Percentiles rank a stretch among this genome's conserved stretches.
These are phyloP conservation scores for Xeromyces bisporus DNA, from an alignment of 495 filamentous ascomycete species.

Conservation along the genomic window DNA sequence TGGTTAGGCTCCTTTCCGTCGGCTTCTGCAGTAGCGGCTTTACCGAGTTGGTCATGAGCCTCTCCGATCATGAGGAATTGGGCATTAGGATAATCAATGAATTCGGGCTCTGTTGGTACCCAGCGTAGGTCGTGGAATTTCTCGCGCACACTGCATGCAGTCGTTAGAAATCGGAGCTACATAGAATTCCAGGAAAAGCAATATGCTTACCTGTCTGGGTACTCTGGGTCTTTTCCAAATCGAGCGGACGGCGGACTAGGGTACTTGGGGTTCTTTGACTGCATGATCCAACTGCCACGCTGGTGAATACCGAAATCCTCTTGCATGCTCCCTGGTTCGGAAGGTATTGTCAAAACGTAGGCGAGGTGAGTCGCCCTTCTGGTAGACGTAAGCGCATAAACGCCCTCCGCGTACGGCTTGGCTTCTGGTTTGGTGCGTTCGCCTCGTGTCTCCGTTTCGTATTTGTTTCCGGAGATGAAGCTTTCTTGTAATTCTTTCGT, in stretches of 20 bases:
- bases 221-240: slow-evolving; percentile 51
- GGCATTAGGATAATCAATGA: slow-evolving; percentile 61
- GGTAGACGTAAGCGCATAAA: slow-evolving; percentile 68
- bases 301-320: slow-evolving; percentile 53
- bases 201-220: slow-evolving; percentile 48
- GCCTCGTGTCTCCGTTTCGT: slow-evolving; percentile 62
- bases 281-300: slow-evolving; percentile 63
- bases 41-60: slow-evolving; percentile 38
- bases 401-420: slow-evolving; percentile 63
- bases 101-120: slow-evolving; percentile 55
- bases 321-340: slow-evolving; percentile 53
- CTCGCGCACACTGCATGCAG: slow-evolving; percentile 35
- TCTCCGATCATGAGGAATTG: slow-evolving; percentile 77
- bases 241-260: slow-evolving; percentile 44
- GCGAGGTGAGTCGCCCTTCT: slow-evolving; percentile 57
- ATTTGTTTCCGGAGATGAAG: slow-evolving; percentile 49
- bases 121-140: slow-evolving; percentile 62
- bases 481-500: slow-evolving; percentile 56
- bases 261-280: slow-evolving; percentile 63
- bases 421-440: slow-evolving; percentile 55
- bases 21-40: slow-evolving; percentile 43
- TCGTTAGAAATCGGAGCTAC: slow-evolving; percentile 1
- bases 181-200: background rate
- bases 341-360: slow-evolving; percentile 70
- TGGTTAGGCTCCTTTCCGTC: slow-evolving; percentile 40